phyloP scores from a whole-genome alignment of 1,139 yeast species.

The Geotrichum phurueaensis region DNA sequence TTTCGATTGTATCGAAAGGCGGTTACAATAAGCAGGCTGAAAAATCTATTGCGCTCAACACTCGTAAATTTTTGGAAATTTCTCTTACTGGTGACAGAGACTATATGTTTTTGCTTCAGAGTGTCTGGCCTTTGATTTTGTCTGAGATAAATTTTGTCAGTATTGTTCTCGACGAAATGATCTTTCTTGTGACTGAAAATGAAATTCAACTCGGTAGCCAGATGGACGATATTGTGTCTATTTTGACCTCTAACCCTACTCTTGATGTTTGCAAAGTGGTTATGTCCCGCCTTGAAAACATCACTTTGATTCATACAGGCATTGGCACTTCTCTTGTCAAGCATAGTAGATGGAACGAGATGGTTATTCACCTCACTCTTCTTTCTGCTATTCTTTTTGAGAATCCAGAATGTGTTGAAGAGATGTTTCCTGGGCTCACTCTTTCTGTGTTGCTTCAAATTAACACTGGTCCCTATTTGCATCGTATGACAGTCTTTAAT shows the following conservation, averaged over 20 bases:
- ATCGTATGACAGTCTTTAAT: conserved; percentile 61
- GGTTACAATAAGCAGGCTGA: conserved; percentile 28
- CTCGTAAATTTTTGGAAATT: conserved; percentile 58
- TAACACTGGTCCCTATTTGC: conserved; percentile 65
- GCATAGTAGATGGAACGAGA: conserved; percentile 67
- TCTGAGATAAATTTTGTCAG: conserved; percentile 3
- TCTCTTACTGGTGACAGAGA: conserved; percentile 43
- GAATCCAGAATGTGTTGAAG: conserved; percentile 56
- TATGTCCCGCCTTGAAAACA: conserved; percentile 45
- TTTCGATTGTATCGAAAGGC: conserved; percentile 41
- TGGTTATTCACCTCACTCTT: conserved; percentile 61
- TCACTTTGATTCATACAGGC: conserved; percentile 35
- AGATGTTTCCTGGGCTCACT: conserved; percentile 67
- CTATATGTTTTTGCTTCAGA: conserved; percentile 47
- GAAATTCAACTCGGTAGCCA: conserved; percentile 11
- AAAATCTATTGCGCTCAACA: conserved; percentile 59
- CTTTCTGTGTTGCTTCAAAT: conserved; percentile 65
- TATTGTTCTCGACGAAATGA: conserved; percentile 14
- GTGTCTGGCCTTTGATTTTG: conserved; percentile 54
- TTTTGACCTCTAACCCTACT: conserved; percentile 64
- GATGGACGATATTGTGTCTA: conserved; percentile 41
- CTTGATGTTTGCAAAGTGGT: conserved; percentile 67
- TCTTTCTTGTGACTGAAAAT: conserved; percentile 11
- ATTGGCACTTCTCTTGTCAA: conserved; percentile 35
- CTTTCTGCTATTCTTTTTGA: conserved; percentile 69